Conservation (phyloP, 2,329 filamentous ascomycete species). For the Ophiostoma sp. region DNA sequence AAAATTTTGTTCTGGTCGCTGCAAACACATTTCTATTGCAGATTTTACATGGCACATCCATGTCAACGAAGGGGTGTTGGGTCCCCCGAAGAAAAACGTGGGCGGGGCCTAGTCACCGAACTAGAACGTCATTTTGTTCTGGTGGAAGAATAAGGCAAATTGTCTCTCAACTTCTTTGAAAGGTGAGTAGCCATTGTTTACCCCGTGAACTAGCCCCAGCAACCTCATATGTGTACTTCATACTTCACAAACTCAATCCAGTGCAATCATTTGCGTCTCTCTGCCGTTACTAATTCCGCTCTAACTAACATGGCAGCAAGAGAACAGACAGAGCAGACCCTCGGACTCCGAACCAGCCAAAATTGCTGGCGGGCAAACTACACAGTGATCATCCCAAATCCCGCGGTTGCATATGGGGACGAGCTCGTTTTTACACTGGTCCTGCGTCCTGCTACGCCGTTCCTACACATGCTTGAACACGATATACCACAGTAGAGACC, state of each 20-base stretch:
- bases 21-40: background rate
- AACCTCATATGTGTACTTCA: background rate
- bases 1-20: constrained; percentile 1
- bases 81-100: constrained; percentile 11
- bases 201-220: background rate
- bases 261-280: background rate
- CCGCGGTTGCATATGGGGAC: background rate
- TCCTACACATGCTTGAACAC: background rate
- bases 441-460: background rate
- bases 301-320: background rate
- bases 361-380: too few species aligned
- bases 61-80: background rate
- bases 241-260: background rate
- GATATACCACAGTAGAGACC: background rate
- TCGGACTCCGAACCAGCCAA: background rate
- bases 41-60: constrained; percentile 19
- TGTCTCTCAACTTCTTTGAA: background rate
- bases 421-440: background rate
- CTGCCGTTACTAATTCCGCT: background rate
- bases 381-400: background rate
- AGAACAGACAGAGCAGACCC: background rate
- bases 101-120: background rate
- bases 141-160: background rate
- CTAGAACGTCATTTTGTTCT: constrained; percentile 12
- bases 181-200: constrained; percentile 3